Evolutionary conservation across 139 green algal species (phyloP).

Genomic region (Chloropicon primus): DNA sequence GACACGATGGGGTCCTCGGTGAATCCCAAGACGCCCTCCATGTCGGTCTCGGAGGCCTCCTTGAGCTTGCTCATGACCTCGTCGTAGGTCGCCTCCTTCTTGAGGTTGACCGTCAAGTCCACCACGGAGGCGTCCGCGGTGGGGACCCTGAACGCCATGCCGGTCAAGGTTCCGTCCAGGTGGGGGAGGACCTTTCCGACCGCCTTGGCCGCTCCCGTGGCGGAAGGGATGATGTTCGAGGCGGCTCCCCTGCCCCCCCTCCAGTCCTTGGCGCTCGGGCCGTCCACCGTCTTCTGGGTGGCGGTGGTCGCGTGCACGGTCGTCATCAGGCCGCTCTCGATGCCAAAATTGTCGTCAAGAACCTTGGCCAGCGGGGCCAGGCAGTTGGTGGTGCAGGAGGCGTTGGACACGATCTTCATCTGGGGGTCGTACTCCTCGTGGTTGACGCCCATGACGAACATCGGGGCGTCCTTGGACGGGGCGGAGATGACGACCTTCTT

Average conservation of each 20-base stretch:
- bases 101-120: conserved; percentile 77
- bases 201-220: conserved; percentile 91
- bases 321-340: conserved; percentile 75
- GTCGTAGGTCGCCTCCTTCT: conserved; percentile 80
- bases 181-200: conserved; percentile 75
- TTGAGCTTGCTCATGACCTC: conserved; percentile 76
- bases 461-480: conserved; percentile 74
- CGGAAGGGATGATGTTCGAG: conserved; percentile 95
- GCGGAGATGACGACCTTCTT: conserved; percentile 95
- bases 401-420: conserved; percentile 63
- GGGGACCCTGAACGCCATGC: conserved; percentile 96
- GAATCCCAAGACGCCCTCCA: conserved; percentile 83
- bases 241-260: conserved; percentile 73
- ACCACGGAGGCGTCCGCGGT: conserved; percentile 92
- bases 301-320: conserved; percentile 88
- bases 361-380: conserved; percentile 87
- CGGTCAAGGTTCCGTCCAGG: conserved; percentile 95
- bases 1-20: conserved; percentile 85
- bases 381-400: conserved; percentile 95
- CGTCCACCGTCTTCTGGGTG: conserved; percentile 96
- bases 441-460: conserved; percentile 95
- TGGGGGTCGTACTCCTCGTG: conserved; percentile 64
- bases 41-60: conserved; percentile 42
- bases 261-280: conserved; percentile 93
- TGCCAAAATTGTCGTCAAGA: conserved; percentile 3